Evolutionary conservation across 306 rosid species (phyloP), one percentile per base, ranked within the genome.

Genomic region (Myrica gale): DNA sequence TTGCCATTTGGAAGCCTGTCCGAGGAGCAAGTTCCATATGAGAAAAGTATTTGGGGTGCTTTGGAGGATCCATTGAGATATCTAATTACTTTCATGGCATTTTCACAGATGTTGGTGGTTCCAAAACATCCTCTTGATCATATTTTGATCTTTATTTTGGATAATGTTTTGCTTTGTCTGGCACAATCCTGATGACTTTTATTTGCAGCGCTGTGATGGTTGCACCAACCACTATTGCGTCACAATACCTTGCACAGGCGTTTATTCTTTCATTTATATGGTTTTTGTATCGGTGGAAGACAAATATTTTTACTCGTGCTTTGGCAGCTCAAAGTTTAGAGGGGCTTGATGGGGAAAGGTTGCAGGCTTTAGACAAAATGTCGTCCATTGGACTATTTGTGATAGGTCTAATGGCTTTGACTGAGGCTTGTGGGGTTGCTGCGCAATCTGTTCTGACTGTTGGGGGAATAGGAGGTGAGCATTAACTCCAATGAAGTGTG

Each of bases 381-480:
- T 88, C 93, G 39, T 89, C 97, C 15, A 76, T 92, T 85, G 99
- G 97, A 46, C 87, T 95, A 70, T 89, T 89, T 83, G 86, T 81
- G 63, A 87, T 92, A 72, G 99, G 97, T 72, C 19, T 88, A 68
- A 92, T 95, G 96, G 92, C 99, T 81, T 83, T 92, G 62, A 91
- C 97, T 12, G 97, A 92, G 90, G 97, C 99, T 69, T 90, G 93
- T 85, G 97, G 97, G 41, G 96, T 92, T 87, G 96, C 97, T 63
- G 96, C 89, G 84, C 93, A 90, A 39, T 95, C 99, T 79, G 74
- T 95, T 73, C 74, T 92, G 74, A 95, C 97, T 4, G 93, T 92
- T 82, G 99, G 99, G 82, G 99, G 97, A 43, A 89, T 95, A 65
- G 97, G 96, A 89, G 99, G 99, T 92, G 73, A 63, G 74, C 69